These are phyloP conservation scores for Zelopaecilomyces penicillatus DNA, from an alignment of 2,329 filamentous ascomycete species.

Conservation along the genomic window DNA sequence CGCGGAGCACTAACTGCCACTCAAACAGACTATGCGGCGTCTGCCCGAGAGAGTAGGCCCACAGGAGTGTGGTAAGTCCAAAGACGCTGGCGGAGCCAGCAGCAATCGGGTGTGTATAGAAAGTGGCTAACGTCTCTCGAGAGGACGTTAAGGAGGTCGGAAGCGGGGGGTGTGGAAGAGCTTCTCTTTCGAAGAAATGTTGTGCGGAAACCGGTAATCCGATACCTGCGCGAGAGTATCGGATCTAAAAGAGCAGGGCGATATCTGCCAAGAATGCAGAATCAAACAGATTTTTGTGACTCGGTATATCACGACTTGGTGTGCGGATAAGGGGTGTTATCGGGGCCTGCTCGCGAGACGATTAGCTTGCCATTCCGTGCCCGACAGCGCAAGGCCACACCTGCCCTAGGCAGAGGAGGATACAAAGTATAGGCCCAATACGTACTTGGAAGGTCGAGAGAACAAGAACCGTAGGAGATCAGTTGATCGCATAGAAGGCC, in stretches of 20 bases:
- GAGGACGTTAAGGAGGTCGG: constrained; percentile 85
- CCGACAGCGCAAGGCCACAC: not conserved
- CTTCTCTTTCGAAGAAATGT: constrained; percentile 78
- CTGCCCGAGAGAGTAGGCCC: constrained; percentile 97
- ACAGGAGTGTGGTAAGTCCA: constrained; percentile 56
- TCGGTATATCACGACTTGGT: too few relatives aligned
- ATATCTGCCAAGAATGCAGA: constrained; percentile 20
- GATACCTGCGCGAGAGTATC: constrained; percentile 78
- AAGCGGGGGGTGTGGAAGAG: constrained; percentile 75
- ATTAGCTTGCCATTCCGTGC: not conserved
- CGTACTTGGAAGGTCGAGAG: constrained; percentile 81
- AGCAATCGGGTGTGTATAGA: constrained; percentile 44
- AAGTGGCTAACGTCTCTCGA: constrained; percentile 51
- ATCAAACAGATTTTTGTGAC: not conserved
- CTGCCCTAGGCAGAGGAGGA: constrained; percentile 7
- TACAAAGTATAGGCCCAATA: constrained; percentile 11
- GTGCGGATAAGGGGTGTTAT: constrained; percentile 45
- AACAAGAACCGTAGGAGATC: constrained; percentile 89
- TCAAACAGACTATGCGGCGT: constrained; percentile 93
- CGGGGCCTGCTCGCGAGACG: constrained; percentile 38
- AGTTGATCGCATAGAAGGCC: constrained; percentile 78
- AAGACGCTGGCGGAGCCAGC: constrained; percentile 84
- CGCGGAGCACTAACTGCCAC: constrained; percentile 95
- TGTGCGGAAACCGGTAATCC: constrained; percentile 66
- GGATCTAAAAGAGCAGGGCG: constrained; percentile 59